A percentile compares a stretch with the other conserved stretches of the same genome.
Conservation (phyloP, 805 yeast genomes). For the Komagataella phaffii region DNA sequence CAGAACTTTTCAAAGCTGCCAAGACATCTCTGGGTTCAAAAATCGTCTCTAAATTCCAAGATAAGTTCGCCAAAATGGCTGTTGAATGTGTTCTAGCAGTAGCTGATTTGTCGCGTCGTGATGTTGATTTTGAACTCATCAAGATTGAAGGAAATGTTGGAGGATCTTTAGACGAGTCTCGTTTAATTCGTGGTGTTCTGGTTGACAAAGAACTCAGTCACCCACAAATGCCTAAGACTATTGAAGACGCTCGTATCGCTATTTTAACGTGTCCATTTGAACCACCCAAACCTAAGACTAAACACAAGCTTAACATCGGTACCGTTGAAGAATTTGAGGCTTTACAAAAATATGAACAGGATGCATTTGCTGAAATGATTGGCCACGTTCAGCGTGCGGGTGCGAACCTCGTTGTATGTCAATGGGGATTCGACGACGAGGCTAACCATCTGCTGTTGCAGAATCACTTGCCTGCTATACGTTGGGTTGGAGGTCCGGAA, state of each 20-base stretch:
- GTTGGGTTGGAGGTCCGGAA: constrained; percentile 99
- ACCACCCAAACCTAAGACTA: constrained; percentile 99
- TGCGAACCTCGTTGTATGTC: constrained; percentile 94
- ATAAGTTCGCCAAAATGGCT: constrained; percentile 91
- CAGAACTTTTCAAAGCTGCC: constrained; percentile 80
- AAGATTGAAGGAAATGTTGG: constrained; percentile 94
- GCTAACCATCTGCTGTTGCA: constrained; percentile 87
- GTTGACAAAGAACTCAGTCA: constrained; percentile 95
- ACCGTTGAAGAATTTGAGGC: constrained; percentile 89
- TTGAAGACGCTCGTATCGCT: constrained; percentile 77
- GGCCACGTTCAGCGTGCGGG: constrained; percentile 75
- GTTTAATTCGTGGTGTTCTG: constrained; percentile 79
- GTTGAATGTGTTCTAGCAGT: constrained; percentile 91
- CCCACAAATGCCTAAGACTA: constrained; percentile 89
- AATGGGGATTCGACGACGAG: constrained; percentile 99
- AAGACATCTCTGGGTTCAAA: constrained; percentile 91
- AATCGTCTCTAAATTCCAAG: constrained; percentile 88
- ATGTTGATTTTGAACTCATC: constrained; percentile 93
- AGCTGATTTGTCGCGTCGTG: constrained; percentile 83
- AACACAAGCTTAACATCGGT: constrained; percentile 88
- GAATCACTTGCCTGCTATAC: constrained; percentile 84
- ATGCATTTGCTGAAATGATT: constrained; percentile 86
- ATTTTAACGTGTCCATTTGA: constrained; percentile 97
- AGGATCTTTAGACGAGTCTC: constrained; percentile 80
- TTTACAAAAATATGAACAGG: constrained; percentile 84